phyloP scores from a whole-genome alignment of 2,329 filamentous ascomycete species.

The Endothia cerciana region DNA sequence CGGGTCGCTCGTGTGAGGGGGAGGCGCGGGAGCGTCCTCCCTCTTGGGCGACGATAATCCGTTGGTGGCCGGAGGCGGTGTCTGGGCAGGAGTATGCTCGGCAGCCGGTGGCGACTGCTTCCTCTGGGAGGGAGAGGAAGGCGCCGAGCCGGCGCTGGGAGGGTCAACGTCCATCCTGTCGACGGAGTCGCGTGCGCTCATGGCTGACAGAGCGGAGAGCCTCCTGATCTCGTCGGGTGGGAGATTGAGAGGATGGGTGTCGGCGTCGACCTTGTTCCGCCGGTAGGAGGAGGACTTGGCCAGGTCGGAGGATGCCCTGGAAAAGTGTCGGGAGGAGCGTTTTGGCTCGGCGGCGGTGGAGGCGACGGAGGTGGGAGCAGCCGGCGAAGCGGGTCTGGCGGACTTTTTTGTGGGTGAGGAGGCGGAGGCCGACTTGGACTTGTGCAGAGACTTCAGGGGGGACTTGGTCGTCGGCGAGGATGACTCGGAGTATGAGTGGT shows the following conservation, averaged over 20 bases:
- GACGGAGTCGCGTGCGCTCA: slow-evolving; percentile 61
- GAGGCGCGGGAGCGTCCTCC: slow-evolving; percentile 65
- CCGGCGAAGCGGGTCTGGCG: slow-evolving; percentile 39
- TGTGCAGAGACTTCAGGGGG: slow-evolving; percentile 39
- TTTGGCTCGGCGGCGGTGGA: slow-evolving; percentile 39
- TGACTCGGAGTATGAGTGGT: slow-evolving; percentile 38
- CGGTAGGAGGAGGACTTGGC: slow-evolving; percentile 49
- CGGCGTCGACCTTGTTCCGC: slow-evolving; percentile 62
- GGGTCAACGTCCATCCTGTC: slow-evolving; percentile 72
- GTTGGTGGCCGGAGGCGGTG: slow-evolving; percentile 55
- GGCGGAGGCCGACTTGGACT: slow-evolving; percentile 34
- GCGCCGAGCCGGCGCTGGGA: slow-evolving; percentile 49
- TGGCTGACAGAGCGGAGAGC: slow-evolving; percentile 67
- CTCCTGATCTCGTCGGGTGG: slow-evolving; percentile 86
- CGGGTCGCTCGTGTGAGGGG: slow-evolving; percentile 70
- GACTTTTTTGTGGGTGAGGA: slow-evolving; percentile 45
- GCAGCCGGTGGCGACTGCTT: slow-evolving; percentile 44
- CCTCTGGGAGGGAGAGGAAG: slow-evolving; percentile 58
- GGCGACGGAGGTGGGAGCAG: slow-evolving; percentile 35
- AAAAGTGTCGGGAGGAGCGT: slow-evolving; percentile 47
- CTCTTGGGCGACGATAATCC: slow-evolving; percentile 45
- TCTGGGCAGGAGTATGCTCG: slow-evolving; percentile 39
- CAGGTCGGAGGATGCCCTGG: slow-evolving; percentile 53
- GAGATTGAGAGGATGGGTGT: slow-evolving; percentile 87
- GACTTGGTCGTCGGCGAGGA: slow-evolving; percentile 34